Evolutionary conservation across 2,329 filamentous ascomycete genomes (phyloP).

Genomic region (Clonostachys chloroleuca): DNA sequence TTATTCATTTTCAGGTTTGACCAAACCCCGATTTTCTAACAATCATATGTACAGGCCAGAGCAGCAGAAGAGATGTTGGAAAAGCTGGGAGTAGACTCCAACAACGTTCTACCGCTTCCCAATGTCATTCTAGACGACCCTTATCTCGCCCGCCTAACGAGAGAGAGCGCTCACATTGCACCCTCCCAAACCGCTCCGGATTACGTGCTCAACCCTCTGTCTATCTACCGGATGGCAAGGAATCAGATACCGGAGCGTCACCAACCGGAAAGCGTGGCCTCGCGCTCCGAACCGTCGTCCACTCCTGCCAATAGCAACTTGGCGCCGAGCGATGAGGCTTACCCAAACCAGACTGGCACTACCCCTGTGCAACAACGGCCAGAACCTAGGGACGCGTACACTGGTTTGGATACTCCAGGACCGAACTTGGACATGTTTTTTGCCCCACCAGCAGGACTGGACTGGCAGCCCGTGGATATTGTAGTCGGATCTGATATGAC

Average conservation of each 20-base stretch:
- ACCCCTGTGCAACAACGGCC: no score
- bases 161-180: neutral
- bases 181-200: constrained; percentile 3
- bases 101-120: constrained; percentile 5
- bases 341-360: no score
- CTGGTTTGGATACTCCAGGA: neutral
- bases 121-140: constrained; percentile 5
- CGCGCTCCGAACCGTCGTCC: neutral
- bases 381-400: neutral
- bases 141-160: neutral
- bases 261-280: neutral
- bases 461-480: neutral
- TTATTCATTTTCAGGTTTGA: neutral
- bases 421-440: constrained; percentile 2
- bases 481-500: neutral
- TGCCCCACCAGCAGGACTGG: neutral
- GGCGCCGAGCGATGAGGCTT: neutral
- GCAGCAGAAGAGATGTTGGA: constrained; percentile 7
- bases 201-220: constrained; percentile 3
- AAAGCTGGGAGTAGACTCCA: constrained; percentile 5
- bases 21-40: neutral
- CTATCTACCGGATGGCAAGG: constrained; percentile 5
- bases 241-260: constrained; percentile 3
- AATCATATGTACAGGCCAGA: neutral
- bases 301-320: neutral